Percentiles rank a stretch among this genome's conserved stretches.
These are phyloP conservation scores for Trichoderma koningiopsis DNA, from an alignment of 2,329 filamentous ascomycete species.

Conservation along the genomic window DNA sequence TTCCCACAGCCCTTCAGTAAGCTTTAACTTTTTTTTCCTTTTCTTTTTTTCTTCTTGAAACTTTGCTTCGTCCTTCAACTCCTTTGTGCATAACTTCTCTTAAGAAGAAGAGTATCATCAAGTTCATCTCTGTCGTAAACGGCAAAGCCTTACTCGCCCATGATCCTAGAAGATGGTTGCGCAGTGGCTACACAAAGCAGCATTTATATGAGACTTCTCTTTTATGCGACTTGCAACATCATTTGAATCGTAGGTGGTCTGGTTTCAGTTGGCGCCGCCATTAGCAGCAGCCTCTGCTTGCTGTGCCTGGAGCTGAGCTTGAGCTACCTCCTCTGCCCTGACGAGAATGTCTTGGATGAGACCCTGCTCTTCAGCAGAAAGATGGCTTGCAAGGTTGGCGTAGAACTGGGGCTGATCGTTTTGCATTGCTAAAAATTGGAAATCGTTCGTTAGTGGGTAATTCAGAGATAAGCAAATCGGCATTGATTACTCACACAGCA, in stretches of 20 bases:
- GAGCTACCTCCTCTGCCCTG: constrained; percentile 50
- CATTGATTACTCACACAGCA: constrained; percentile 69
- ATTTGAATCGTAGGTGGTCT: neutral
- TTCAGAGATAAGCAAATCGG: neutral
- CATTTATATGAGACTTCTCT: constrained; percentile 8
- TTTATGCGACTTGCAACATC: constrained; percentile 11
- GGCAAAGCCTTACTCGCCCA: constrained; percentile 9
- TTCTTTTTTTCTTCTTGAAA: neutral
- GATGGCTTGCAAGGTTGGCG: constrained; percentile 72
- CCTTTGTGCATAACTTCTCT: neutral
- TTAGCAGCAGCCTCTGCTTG: constrained; percentile 30
- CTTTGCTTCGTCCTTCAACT: neutral
- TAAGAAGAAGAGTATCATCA: constrained; percentile 22
- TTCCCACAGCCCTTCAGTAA: neutral
- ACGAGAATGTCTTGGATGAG: constrained; percentile 80
- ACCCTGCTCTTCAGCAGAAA: constrained; percentile 78
- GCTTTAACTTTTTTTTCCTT: neutral
- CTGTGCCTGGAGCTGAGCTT: constrained; percentile 28
- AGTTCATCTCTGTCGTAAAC: constrained; percentile 25
- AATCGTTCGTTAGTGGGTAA: constrained; percentile 31
- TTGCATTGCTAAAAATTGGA: constrained; percentile 69
- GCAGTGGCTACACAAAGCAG: constrained; percentile 3
- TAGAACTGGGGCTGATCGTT: constrained; percentile 91
- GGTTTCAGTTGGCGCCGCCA: constrained; percentile 26
- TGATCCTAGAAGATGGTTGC: neutral